Conservation (phyloP, 176 grass and related monocot species). For the Cymbopogon citratus region DNA sequence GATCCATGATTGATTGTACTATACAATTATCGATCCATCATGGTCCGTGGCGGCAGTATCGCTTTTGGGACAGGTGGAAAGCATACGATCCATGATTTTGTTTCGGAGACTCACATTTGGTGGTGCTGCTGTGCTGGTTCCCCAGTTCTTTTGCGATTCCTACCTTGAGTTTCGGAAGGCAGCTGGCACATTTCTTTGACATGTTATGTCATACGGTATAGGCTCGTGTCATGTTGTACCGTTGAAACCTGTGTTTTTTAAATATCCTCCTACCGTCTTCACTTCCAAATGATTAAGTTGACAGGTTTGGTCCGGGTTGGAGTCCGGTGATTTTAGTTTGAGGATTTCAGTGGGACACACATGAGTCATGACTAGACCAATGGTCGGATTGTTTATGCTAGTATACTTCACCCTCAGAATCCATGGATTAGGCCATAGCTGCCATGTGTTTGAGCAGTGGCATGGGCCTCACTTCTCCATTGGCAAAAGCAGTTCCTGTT, state of each 20-base stretch:
- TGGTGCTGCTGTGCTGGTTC: neutral
- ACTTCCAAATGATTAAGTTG: constrained; percentile 14
- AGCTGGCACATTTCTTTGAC: constrained; percentile 9
- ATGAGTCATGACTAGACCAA: neutral
- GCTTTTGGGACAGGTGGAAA: neutral
- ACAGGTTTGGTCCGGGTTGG: neutral
- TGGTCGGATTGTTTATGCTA: constrained; percentile 9
- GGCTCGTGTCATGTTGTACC: neutral
- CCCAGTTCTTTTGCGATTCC: neutral
- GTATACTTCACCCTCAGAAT: neutral
- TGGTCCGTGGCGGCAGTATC: neutral
- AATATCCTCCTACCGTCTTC: neutral
- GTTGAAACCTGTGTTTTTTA: constrained; percentile 7
- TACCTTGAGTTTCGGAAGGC: constrained; percentile 1
- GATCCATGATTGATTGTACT: neutral
- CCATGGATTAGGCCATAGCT: constrained; percentile 12
- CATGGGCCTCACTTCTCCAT: constrained; percentile 17
- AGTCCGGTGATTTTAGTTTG: constrained; percentile 6
- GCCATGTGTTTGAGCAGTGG: constrained; percentile 47
- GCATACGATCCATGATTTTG: constrained; percentile 22
- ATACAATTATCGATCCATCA: neutral
- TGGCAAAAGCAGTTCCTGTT: constrained; percentile 19
- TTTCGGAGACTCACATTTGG: neutral
- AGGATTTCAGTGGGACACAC: constrained; percentile 30
- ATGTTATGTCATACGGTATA: neutral